phyloP scores from a whole-genome alignment of 192 early-diverging fungal genomes.

The Podochytrium sp. region DNA sequence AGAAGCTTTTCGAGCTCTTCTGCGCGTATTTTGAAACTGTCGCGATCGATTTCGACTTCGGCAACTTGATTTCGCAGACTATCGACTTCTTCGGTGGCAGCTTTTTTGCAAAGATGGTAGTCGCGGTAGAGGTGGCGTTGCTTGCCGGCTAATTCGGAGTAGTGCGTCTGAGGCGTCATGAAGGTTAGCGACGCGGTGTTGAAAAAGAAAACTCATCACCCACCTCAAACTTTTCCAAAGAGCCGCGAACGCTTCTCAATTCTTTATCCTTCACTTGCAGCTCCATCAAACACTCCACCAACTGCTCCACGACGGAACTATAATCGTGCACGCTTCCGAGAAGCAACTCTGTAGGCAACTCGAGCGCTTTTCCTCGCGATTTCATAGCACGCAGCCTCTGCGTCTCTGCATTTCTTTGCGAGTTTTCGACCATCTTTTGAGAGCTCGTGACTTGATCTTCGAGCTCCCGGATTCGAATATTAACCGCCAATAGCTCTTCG shows the following conservation, averaged over 20 bases:
- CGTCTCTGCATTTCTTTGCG: slow-evolving; percentile 23
- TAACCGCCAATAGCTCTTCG: slow-evolving; percentile 21
- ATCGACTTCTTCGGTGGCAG: not conserved
- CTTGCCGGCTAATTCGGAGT: slow-evolving; percentile 33
- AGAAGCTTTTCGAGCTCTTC: slow-evolving; percentile 29
- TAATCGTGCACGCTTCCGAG: slow-evolving; percentile 41
- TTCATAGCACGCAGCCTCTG: slow-evolving; percentile 26
- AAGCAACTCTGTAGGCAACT: slow-evolving; percentile 36
- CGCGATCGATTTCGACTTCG: slow-evolving; percentile 15
- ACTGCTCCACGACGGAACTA: slow-evolving; percentile 45
- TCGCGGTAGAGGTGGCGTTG: slow-evolving; percentile 46
- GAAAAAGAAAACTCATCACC: not conserved
- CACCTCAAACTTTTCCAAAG: slow-evolving; percentile 43
- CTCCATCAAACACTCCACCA: slow-evolving; percentile 48
- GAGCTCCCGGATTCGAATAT: slow-evolving; percentile 5
- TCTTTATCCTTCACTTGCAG: slow-evolving; percentile 40
- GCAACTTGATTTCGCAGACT: slow-evolving; percentile 24
- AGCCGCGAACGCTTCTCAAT: slow-evolving; percentile 17
- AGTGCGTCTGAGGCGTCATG: slow-evolving; percentile 23
- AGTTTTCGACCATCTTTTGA: slow-evolving; percentile 2
- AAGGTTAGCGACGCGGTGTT: not conserved
- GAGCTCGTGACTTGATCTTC: slow-evolving; percentile 8
- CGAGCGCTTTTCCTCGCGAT: slow-evolving; percentile 28
- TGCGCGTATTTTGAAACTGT: slow-evolving; percentile 1
- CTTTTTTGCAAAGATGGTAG: slow-evolving; percentile 22